These are phyloP conservation scores for Scedosporium apiospermum DNA, from an alignment of 2,329 filamentous ascomycete species.

Conservation along the genomic window DNA sequence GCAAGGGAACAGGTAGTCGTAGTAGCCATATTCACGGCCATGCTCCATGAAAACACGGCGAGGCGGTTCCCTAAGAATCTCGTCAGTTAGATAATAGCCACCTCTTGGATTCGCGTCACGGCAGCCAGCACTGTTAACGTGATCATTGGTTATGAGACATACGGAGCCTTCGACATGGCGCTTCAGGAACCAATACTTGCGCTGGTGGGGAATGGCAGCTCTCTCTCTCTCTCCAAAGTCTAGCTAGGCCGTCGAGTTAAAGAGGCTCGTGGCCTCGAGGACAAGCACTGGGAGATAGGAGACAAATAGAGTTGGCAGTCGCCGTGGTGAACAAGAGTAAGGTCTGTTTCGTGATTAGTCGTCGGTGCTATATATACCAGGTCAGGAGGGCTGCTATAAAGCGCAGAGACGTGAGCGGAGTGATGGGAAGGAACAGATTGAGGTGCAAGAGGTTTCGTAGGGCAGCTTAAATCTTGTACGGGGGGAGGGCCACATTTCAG, in stretches of 20 bases:
- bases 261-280: too few relatives aligned
- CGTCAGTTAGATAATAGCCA: background rate
- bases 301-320: too few relatives aligned
- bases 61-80: background rate
- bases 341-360: too few relatives aligned
- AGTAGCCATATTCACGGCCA: constrained; percentile 7
- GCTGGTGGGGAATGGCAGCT: background rate
- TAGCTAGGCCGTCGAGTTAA: too few relatives aligned
- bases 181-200: background rate
- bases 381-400: background rate
- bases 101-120: background rate
- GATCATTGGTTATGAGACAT: background rate
- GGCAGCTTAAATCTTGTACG: background rate
- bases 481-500: background rate
- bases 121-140: background rate
- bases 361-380: too few relatives aligned
- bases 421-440: background rate
- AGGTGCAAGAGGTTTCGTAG: background rate
- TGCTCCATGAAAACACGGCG: constrained; percentile 1
- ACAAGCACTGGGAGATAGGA: too few relatives aligned
- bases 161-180: constrained; percentile 7
- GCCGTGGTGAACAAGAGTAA: too few relatives aligned
- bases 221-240: background rate
- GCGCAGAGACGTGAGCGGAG: too few relatives aligned
- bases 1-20: constrained; percentile 5